Evolutionary conservation across 192 early-diverging fungal genomes (phyloP), one percentile per base, ranked within the genome.

Genomic region (Chytriomyces sp.): DNA sequence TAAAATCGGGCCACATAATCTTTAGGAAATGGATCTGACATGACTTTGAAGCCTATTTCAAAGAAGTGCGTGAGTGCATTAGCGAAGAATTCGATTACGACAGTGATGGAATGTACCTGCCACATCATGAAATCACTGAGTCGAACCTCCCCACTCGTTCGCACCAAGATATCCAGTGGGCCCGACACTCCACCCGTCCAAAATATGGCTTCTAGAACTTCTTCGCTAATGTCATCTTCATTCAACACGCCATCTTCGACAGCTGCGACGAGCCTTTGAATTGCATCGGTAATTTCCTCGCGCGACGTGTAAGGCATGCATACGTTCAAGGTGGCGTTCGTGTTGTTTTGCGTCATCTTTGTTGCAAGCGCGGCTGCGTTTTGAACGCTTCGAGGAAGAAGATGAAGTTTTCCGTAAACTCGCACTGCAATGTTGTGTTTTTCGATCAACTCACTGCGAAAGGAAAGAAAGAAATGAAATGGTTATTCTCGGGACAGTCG

Each of bases 61-160:
- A 24, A 28, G 61, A 20, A 43, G 44, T 45, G 43, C 2, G 7
- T 45, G n/a, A 45, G 43, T 4, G 13, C 16, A 76, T 44, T 26
- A 61, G 72, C 5, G 69, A 20, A 45, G 3, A 13, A 75, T 65
- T 8, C 16, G 68, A 20, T 47, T n/a, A 24, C 47, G 5, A 47
- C 16, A 35, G 35, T 4, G 35, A 35, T 35, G 35, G 35, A 16
- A 69, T 49, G 26, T 60, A 84, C 88, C 86, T 99, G 95, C 94
- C 94, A 97, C 44, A 99, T 83, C 85, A 97, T 83, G 84, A 94
- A 99, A 81, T 98, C 97, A 78, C 94, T 96, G 62, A 99, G 86
- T 3, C 98, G 86, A 13, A 93, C 91, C 81, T 99, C 96, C n/a
- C 96, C 97, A 6, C 94, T 96, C 0, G 98, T 99, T 50, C 98